These are phyloP conservation scores for Alternaria sp. DNA, from an alignment of 2,329 filamentous ascomycete species.

Conservation along the genomic window DNA sequence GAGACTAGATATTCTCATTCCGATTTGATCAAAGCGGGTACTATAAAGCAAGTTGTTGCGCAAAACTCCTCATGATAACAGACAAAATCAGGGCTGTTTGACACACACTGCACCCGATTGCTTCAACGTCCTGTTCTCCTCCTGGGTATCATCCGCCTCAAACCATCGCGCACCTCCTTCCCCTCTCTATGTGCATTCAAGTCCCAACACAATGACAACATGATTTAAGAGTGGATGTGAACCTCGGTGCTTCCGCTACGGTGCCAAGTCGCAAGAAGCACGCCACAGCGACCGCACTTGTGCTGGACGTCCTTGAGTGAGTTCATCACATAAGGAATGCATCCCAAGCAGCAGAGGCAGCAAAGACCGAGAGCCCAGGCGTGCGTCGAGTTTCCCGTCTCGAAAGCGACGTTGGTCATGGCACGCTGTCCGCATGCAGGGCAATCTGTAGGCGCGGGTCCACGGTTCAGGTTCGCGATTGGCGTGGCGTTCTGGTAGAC, in stretches of 20 bases:
- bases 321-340: conserved; percentile 57
- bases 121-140: neutral
- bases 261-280: conserved; percentile 56
- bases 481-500: conserved; percentile 47
- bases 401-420: conserved; percentile 45
- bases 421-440: conserved; percentile 53
- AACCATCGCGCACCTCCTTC: neutral
- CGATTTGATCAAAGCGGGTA: neutral
- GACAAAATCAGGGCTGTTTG: neutral
- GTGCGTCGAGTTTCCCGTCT: conserved; percentile 52
- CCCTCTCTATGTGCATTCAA: neutral
- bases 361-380: conserved; percentile 56
- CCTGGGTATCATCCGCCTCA: conserved; percentile 16
- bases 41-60: neutral
- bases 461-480: conserved; percentile 38
- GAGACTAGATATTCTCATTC: neutral
- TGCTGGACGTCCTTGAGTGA: conserved; percentile 58
- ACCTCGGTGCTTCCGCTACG: conserved; percentile 56
- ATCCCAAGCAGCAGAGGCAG: conserved; percentile 53
- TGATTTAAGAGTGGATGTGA: conserved; percentile 44
- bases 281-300: conserved; percentile 55
- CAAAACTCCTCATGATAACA: neutral
- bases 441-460: conserved; percentile 55
- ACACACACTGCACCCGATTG: neutral
- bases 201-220: neutral